Evolutionary conservation across 2,329 filamentous ascomycete genomes (phyloP).

Genomic region (Gnomoniopsis sp.): DNA sequence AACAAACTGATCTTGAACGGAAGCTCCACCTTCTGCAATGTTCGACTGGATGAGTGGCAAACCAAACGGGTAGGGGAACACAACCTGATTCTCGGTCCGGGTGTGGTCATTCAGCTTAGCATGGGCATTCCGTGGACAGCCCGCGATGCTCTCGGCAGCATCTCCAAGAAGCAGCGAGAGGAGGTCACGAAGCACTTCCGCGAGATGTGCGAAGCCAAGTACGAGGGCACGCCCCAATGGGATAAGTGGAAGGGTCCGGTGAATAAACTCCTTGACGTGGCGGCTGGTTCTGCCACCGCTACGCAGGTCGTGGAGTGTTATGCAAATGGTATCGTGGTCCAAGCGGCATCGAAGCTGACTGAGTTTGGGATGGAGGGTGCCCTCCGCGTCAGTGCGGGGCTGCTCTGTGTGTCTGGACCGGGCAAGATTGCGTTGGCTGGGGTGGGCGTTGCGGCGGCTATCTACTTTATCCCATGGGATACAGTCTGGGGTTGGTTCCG

Average conservation of each 20-base stretch:
- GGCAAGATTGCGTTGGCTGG: constrained; percentile 15
- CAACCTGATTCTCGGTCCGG: constrained; percentile 17
- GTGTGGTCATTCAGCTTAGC: constrained; percentile 15
- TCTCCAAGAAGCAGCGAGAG: constrained; percentile 17
- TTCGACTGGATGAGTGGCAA: constrained; percentile 18
- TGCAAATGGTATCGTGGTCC: constrained; percentile 16
- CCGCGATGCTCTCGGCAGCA: constrained; percentile 13
- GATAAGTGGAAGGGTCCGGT: constrained; percentile 17
- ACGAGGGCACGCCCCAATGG: constrained; percentile 14
- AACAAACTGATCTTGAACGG: constrained; percentile 16
- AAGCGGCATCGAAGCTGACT: constrained; percentile 13
- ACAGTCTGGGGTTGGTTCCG: constrained; percentile 17
- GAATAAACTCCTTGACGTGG: constrained; percentile 18
- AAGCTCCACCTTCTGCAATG: constrained; percentile 13
- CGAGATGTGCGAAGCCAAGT: constrained; percentile 19
- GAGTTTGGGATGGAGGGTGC: constrained; percentile 12
- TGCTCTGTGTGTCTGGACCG: constrained; percentile 13
- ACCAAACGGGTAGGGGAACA: constrained; percentile 15
- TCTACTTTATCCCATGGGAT: constrained; percentile 17
- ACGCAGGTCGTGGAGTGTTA: constrained; percentile 18
- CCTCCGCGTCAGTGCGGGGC: constrained; percentile 10
- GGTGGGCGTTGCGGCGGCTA: constrained; percentile 8
- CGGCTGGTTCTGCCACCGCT: constrained; percentile 8
- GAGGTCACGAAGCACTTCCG: constrained; percentile 14
- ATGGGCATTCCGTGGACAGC: constrained; percentile 18